Evolutionary conservation across 305 asterid species (phyloP).

Genomic region (Galium porrigens): DNA sequence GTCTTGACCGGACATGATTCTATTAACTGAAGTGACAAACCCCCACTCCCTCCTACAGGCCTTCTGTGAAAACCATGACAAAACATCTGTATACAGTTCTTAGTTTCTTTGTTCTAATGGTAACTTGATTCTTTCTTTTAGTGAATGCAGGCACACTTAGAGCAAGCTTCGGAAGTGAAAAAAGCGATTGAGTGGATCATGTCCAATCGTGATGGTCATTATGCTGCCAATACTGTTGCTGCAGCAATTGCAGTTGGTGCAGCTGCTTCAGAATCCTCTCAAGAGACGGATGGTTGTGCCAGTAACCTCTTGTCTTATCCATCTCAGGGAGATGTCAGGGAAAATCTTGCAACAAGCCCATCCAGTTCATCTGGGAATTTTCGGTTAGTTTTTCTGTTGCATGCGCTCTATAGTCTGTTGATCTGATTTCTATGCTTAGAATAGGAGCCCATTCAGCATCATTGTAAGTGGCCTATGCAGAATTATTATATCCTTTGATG

Average conservation of each 20-base stretch:
- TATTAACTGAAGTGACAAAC: conserved; percentile 25
- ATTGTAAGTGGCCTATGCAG: neutral
- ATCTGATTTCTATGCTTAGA: neutral
- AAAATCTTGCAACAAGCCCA: conserved; percentile 28
- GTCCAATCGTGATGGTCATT: conserved; percentile 83
- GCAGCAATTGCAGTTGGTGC: conserved; percentile 42
- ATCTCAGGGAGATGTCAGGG: conserved; percentile 21
- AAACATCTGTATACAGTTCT: neutral
- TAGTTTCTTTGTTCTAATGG: conserved; percentile 15
- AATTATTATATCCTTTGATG: neutral
- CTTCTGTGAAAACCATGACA: neutral
- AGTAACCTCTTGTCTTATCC: conserved; percentile 39
- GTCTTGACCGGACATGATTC: conserved; percentile 37
- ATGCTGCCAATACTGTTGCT: conserved; percentile 46
- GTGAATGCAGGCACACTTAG: conserved; percentile 95
- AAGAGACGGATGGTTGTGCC: conserved; percentile 37
- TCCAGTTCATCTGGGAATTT: conserved; percentile 61
- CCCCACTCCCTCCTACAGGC: neutral
- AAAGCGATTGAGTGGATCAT: conserved; percentile 89
- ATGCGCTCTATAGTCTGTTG: neutral
- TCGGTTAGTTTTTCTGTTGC: conserved; percentile 35
- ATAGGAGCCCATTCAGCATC: neutral
- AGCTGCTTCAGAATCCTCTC: conserved; percentile 54
- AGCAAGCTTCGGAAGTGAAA: conserved; percentile 91
- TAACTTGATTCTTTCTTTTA: conserved; percentile 73